Conservation (phyloP, 2,329 filamentous ascomycete genomes). For the Fusarium heterosporum region DNA sequence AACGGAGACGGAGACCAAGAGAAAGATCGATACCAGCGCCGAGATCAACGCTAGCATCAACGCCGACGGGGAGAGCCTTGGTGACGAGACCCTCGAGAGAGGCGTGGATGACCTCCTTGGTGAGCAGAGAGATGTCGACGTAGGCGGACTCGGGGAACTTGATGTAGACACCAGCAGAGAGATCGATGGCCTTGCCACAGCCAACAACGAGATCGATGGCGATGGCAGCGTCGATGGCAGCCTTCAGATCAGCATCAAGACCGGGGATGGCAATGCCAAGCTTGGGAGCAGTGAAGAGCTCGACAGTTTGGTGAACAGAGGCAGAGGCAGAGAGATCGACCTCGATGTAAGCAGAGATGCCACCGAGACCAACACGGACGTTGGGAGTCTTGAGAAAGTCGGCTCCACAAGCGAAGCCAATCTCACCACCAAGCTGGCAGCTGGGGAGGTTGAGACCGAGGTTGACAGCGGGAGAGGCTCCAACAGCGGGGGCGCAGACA, state of each 20-base stretch:
- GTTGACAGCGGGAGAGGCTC: constrained; percentile 36
- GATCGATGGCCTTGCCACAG: constrained; percentile 60
- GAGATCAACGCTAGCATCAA: constrained; percentile 45
- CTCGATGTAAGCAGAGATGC: constrained; percentile 64
- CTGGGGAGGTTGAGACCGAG: constrained; percentile 44
- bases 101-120: constrained; percentile 54
- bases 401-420: constrained; percentile 58
- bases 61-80: constrained; percentile 45
- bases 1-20: constrained; percentile 63
- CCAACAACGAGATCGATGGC: constrained; percentile 64
- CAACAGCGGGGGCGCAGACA: constrained; percentile 34
- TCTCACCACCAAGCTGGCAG: constrained; percentile 60
- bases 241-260: constrained; percentile 55
- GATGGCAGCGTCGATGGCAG: constrained; percentile 61
- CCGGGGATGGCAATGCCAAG: constrained; percentile 56
- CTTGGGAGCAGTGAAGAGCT: constrained; percentile 58
- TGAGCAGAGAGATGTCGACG: constrained; percentile 56
- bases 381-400: constrained; percentile 55
- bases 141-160: constrained; percentile 60
- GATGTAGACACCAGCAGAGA: constrained; percentile 61
- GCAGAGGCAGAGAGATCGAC: constrained; percentile 59
- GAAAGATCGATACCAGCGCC: constrained; percentile 60
- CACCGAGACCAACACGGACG: constrained; percentile 60
- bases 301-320: constrained; percentile 62
- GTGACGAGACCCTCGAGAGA: constrained; percentile 54